These are phyloP conservation scores for Microdochium trichocladiopsis DNA, from an alignment of 2,329 filamentous ascomycete genomes.

Conservation along the genomic window DNA sequence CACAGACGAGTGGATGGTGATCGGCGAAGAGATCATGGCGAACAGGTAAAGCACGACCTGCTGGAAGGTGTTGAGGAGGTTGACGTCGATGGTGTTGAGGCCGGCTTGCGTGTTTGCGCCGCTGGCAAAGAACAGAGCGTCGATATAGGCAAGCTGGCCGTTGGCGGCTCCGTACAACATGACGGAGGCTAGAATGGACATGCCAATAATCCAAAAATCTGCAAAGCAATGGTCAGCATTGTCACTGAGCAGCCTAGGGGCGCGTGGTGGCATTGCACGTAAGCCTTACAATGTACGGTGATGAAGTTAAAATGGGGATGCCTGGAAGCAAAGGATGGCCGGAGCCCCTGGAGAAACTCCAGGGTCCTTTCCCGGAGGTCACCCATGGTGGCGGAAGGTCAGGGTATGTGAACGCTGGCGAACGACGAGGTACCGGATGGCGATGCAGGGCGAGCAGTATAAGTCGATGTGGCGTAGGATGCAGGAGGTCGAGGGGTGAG, in stretches of 20 bases:
- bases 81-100: constrained; percentile 72
- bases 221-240: background rate
- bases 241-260: background rate
- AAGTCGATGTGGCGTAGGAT: background rate
- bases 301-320: constrained; percentile 76
- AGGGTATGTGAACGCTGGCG: background rate
- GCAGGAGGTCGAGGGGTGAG: background rate
- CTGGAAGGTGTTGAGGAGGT: constrained; percentile 62
- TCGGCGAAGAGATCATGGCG: constrained; percentile 71
- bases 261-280: background rate
- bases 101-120: constrained; percentile 89
- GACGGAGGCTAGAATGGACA: constrained; percentile 68
- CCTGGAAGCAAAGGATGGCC: constrained; percentile 50
- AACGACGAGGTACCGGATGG: background rate
- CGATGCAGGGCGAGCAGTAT: too few species aligned
- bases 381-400: background rate
- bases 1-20: constrained; percentile 76
- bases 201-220: constrained; percentile 76
- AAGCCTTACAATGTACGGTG: constrained; percentile 62
- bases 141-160: constrained; percentile 66
- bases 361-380: constrained; percentile 14
- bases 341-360: constrained; percentile 39
- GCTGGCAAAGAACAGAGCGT: constrained; percentile 82
- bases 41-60: constrained; percentile 68
- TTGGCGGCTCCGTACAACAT: constrained; percentile 58